phyloP scores from a whole-genome alignment of 768 basidiomycete species.

The Leccinellum luteum region DNA sequence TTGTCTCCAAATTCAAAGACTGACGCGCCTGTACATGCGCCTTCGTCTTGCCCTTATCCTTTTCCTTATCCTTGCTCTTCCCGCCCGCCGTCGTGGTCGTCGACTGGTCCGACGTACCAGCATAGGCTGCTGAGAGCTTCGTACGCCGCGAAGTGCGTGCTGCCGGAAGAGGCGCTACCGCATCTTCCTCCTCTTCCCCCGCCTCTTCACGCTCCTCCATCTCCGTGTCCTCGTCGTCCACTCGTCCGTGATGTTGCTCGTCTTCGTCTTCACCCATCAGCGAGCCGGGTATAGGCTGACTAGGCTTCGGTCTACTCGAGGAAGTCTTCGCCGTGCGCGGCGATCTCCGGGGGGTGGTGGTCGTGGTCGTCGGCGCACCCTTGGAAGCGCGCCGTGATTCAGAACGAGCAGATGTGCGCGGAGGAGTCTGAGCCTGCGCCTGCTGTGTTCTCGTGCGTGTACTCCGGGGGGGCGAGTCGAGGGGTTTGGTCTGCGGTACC shows the following conservation, averaged over 20 bases:
- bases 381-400: conserved; percentile 11
- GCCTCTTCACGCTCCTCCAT: conserved; percentile 21
- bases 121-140: conserved; percentile 10
- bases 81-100: not conserved
- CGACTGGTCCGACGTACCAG: conserved; percentile 3
- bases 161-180: conserved; percentile 33
- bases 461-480: conserved; percentile 12
- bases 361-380: not conserved
- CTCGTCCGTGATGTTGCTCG: conserved; percentile 23
- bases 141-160: conserved; percentile 21
- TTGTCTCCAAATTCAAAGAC: not conserved
- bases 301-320: conserved; percentile 9
- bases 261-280: conserved; percentile 38
- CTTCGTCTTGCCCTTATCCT: conserved; percentile 13
- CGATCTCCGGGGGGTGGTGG: not conserved
- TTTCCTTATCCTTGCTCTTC: conserved; percentile 13
- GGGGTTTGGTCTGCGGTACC: conserved; percentile 4
- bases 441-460: conserved; percentile 12
- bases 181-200: conserved; percentile 33
- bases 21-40: not conserved
- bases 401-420: conserved; percentile 12
- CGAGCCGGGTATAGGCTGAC: conserved; percentile 42
- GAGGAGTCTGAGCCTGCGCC: conserved; percentile 9
- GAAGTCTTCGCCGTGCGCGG: conserved; percentile 2
- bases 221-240: conserved; percentile 20